Percentiles rank a stretch among this genome's conserved stretches.
phyloP scores from a whole-genome alignment of 1,139 yeast species.

The Geotrichum candidum region DNA sequence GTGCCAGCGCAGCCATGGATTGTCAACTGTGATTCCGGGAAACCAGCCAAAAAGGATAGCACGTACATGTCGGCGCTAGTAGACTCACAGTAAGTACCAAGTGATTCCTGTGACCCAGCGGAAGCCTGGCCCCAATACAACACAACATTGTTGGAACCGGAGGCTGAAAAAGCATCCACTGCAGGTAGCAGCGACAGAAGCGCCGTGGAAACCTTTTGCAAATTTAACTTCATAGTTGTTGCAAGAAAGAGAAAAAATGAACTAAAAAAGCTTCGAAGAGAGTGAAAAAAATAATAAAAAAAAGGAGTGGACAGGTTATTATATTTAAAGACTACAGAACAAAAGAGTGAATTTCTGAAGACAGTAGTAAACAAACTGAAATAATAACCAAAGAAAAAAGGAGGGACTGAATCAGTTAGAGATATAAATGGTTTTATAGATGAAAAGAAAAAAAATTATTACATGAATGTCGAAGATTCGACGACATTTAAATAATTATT shows the following conservation, averaged over 20 bases:
- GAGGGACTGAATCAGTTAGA: background rate
- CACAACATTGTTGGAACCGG: conserved; percentile 38
- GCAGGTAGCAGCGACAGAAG: background rate
- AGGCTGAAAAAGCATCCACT: conserved; percentile 10
- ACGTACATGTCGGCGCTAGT: conserved; percentile 67
- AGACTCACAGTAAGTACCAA: conserved; percentile 63
- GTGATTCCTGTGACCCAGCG: conserved; percentile 52
- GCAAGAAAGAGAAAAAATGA: background rate
- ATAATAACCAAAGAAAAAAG: background rate
- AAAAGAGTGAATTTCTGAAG: background rate
- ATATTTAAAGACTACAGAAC: background rate
- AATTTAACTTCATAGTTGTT: background rate
- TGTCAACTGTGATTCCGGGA: conserved; percentile 49
- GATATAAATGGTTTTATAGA: background rate
- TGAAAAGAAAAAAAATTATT: background rate
- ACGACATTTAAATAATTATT: background rate
- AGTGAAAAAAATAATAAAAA: background rate
- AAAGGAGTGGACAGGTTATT: background rate
- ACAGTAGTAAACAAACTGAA: background rate
- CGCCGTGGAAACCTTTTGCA: background rate
- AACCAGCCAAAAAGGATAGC: conserved; percentile 60
- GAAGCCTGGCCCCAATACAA: conserved; percentile 91
- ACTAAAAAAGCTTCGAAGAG: background rate
- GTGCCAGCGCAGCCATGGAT: conserved; percentile 60
- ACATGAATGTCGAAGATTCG: background rate